A percentile compares a stretch with the other conserved stretches of the same genome.
These are phyloP conservation scores for Heliamphora pulchella DNA, from an alignment of 179 eudicot genomes.

Conservation along the genomic window DNA sequence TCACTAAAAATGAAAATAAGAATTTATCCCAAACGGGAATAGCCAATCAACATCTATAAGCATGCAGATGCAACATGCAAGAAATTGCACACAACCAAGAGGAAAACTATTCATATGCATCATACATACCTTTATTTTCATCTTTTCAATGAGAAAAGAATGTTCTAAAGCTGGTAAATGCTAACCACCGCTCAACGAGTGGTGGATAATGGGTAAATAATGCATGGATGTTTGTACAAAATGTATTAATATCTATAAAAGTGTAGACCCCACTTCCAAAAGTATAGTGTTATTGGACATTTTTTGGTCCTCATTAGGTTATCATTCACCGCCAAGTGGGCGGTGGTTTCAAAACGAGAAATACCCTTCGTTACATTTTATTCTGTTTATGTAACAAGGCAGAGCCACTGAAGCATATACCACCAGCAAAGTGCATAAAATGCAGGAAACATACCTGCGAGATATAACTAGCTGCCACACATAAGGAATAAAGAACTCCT, in stretches of 20 bases:
- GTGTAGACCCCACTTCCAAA: no score
- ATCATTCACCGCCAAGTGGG: no score
- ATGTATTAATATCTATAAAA: no score
- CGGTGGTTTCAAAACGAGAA: background rate
- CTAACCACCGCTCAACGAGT: no score
- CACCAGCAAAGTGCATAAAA: background rate
- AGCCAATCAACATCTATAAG: conserved; percentile 2
- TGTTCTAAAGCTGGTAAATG: background rate
- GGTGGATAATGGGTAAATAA: no score
- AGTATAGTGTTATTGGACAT: no score
- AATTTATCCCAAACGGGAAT: no score
- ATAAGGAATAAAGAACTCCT: conserved; percentile 93
- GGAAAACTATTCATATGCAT: background rate
- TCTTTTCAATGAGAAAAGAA: background rate
- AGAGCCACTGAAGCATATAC: background rate
- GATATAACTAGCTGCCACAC: conserved; percentile 87
- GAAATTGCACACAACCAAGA: background rate
- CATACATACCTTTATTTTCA: background rate
- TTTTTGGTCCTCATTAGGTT: no score
- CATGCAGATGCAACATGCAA: background rate
- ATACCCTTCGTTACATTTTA: background rate
- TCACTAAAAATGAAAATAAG: no score
- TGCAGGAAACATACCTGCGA: conserved; percentile 42
- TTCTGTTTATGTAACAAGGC: background rate
- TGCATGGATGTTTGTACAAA: no score